Percentiles rank a stretch among this genome's conserved stretches.
These are phyloP conservation scores for Pseudocercospora vitis DNA, from an alignment of 2,329 filamentous ascomycete species.

Conservation along the genomic window DNA sequence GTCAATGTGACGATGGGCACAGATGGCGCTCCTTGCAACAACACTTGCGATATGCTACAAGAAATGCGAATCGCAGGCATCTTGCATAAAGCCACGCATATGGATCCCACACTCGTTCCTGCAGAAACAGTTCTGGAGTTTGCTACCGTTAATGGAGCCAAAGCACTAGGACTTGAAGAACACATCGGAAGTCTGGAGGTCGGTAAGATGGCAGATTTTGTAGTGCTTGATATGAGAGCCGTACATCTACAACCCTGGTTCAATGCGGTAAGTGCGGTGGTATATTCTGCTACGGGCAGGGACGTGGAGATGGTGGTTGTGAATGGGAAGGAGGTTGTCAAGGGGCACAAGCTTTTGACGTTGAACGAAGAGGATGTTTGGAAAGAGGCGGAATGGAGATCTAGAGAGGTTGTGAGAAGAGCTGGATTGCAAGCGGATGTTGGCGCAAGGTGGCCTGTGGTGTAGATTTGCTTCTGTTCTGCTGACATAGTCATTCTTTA, in stretches of 20 bases:
- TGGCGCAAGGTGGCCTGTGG: constrained; percentile 41
- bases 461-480: constrained; percentile 11
- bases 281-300: constrained; percentile 47
- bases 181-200: constrained; percentile 45
- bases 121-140: constrained; percentile 53
- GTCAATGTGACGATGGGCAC: constrained; percentile 54
- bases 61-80: constrained; percentile 56
- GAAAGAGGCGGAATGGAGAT: constrained; percentile 39
- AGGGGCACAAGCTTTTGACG: constrained; percentile 33
- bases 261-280: constrained; percentile 45
- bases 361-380: constrained; percentile 46
- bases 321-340: constrained; percentile 38
- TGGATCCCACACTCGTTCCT: constrained; percentile 46
- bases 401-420: constrained; percentile 42
- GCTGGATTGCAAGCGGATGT: constrained; percentile 42
- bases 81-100: constrained; percentile 48
- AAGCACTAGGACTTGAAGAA: constrained; percentile 45
- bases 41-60: constrained; percentile 53
- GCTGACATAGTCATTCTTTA: too few relatives aligned
- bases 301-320: constrained; percentile 50
- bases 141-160: constrained; percentile 54
- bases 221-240: constrained; percentile 36
- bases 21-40: constrained; percentile 56
- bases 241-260: constrained; percentile 23
- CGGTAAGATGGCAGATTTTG: constrained; percentile 50